A percentile compares a stretch with the other conserved stretches of the same genome.
Evolutionary conservation across 2,329 filamentous ascomycete genomes (phyloP).

Genomic region (Diaporthe amygdali): DNA sequence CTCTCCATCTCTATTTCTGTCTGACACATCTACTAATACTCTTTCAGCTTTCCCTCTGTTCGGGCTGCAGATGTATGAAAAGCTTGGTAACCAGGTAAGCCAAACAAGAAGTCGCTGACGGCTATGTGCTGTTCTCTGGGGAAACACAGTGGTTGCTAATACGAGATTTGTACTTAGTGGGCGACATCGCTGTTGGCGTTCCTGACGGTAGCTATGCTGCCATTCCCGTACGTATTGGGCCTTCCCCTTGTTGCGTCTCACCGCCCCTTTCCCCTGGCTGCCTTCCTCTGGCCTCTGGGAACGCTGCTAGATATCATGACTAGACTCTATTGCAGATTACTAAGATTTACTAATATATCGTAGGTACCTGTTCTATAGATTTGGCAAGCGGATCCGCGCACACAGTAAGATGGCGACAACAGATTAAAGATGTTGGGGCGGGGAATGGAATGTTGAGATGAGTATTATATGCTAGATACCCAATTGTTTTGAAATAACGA

Average conservation of each 20-base stretch:
- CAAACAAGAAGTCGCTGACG: not conserved
- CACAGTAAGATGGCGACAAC: constrained; percentile 58
- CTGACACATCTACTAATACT: constrained; percentile 20
- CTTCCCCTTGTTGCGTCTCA: not conserved
- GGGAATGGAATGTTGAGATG: not conserved
- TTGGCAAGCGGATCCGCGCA: constrained; percentile 61
- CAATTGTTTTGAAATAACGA: not conserved
- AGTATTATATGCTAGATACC: constrained; percentile 5
- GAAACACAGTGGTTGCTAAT: constrained; percentile 17
- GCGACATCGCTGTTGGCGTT: constrained; percentile 67
- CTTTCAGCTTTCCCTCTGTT: constrained; percentile 78
- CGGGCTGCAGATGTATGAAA: constrained; percentile 73
- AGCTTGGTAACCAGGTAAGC: constrained; percentile 63
- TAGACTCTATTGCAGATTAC: not conserved
- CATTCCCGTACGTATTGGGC: constrained; percentile 58
- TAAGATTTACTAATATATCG: not conserved
- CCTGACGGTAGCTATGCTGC: constrained; percentile 65
- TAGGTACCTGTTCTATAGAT: constrained; percentile 58
- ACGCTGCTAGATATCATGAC: not conserved
- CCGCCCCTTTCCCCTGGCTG: not conserved
- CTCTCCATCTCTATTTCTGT: not conserved
- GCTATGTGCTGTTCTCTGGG: not conserved
- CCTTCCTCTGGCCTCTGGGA: not conserved
- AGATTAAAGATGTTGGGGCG: constrained; percentile 20
- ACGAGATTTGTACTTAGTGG: constrained; percentile 50